Percentiles rank a stretch among this genome's conserved stretches.
phyloP scores from a whole-genome alignment of 306 rosid species.

The Cicer bijugum region DNA sequence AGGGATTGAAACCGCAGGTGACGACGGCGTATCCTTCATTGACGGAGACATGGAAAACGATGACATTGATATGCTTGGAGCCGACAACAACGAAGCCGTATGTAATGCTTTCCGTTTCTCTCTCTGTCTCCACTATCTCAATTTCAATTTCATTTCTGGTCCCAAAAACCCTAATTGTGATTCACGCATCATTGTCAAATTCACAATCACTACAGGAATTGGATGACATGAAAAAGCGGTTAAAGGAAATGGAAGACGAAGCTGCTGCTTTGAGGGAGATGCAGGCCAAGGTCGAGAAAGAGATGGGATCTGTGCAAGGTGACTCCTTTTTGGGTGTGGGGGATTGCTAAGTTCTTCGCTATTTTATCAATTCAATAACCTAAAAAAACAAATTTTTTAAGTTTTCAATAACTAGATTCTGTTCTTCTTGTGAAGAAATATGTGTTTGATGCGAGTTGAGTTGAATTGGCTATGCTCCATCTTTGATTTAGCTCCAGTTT shows the following conservation, averaged over 20 bases:
- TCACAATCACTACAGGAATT: conserved; percentile 48
- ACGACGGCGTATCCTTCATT: conserved; percentile 32
- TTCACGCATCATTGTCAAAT: conserved; percentile 17
- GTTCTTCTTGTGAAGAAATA: conserved; percentile 22
- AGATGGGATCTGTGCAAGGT: conserved; percentile 72
- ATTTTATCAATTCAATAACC: neutral
- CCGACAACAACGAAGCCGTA: conserved; percentile 56
- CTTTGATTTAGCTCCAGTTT: neutral
- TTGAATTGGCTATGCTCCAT: conserved; percentile 23
- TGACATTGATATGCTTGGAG: conserved; percentile 56
- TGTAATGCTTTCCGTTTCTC: conserved; percentile 24
- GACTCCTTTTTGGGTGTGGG: neutral
- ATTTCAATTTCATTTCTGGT: neutral
- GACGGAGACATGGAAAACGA: conserved; percentile 57
- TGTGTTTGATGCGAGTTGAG: neutral
- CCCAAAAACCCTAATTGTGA: conserved; percentile 42
- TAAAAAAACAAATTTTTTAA: neutral
- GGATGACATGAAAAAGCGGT: conserved; percentile 71
- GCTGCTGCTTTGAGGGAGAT: conserved; percentile 77
- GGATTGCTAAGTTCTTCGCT: neutral
- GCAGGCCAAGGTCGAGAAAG: conserved; percentile 75
- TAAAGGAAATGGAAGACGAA: conserved; percentile 77
- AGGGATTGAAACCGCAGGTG: conserved; percentile 24
- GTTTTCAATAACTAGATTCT: neutral
- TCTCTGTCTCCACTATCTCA: neutral